Evolutionary conservation across 2,329 filamentous ascomycete genomes (phyloP), one percentile per base, ranked within the genome.

Genomic region (Scytalidium lignicola): DNA sequence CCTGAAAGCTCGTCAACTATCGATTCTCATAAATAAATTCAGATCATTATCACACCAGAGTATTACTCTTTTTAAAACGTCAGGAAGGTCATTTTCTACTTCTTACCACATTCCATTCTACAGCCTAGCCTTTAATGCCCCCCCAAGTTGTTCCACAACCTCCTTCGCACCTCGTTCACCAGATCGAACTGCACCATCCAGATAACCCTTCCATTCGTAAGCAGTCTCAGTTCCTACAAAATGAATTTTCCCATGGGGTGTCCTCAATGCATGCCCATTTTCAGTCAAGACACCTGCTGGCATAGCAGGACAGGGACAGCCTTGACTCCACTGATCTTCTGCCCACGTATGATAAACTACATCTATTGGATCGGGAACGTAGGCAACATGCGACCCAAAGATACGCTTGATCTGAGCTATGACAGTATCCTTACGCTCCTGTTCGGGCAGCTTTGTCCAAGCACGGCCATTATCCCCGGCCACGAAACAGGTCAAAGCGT

Each of bases 181-280:
- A 3, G 67, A 70, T 0, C 68, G 56, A 19, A 77, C 62, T 0
- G 74, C 74, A 4, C 74, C 74, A 50, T 78, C 74, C 67, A 78
- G 75, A 52, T 76, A 77, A 0, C 74, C 74, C 48, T 73, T 74
- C 75, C 74, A 78, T 43, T 73, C 70, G 2, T 51, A 64, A 6
- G 68, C 67, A 12, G 69, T 72, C 60, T 78, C 74, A 0, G 74
- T 78, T 0, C 74, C 74, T 2, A 73, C 73, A 54, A 75, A 78
- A 52, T 78, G 72, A 3, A 77, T 22, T 29, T 71, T 68, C 0
- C 68, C 65, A n/a, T 67, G 54, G 0, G 62, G 62, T 43, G 65
- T 63, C 5, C 64, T 63, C 28, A 67, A 62, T 3, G 65, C 54
- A 10, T 56, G 53, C 0, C 55, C 58, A 8, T 60, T 60, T 17